phyloP scores from a whole-genome alignment of 768 basidiomycete species.

The Tricholoma sp. region DNA sequence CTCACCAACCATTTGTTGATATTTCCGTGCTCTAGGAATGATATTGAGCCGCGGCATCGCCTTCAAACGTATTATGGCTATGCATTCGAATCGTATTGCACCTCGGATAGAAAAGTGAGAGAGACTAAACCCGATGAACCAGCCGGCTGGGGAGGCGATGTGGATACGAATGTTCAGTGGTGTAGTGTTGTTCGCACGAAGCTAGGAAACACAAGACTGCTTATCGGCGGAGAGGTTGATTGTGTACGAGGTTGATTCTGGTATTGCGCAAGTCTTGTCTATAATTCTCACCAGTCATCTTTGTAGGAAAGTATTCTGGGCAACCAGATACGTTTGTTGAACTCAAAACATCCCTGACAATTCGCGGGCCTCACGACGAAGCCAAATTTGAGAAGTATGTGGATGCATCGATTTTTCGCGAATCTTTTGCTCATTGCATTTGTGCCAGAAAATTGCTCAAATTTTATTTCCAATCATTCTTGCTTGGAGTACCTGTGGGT shows the following conservation, averaged over 20 bases:
- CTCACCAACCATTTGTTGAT: neutral
- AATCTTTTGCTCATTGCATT: constrained; percentile 3
- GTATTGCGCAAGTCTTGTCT: constrained; percentile 2
- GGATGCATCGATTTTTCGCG: neutral
- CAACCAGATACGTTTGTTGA: constrained; percentile 72
- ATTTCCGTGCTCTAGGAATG: constrained; percentile 40
- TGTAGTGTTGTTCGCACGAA: constrained; percentile 87
- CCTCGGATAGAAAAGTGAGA: constrained; percentile 38
- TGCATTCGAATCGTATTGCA: constrained; percentile 87
- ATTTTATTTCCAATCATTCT: constrained; percentile 88
- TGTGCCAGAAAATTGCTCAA: constrained; percentile 75
- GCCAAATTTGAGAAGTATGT: constrained; percentile 74
- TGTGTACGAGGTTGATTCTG: constrained; percentile 66
- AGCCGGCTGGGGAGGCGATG: constrained; percentile 73
- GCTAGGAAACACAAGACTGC: constrained; percentile 60
- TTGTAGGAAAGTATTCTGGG: constrained; percentile 53
- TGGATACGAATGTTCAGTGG: constrained; percentile 89
- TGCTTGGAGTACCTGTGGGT: constrained; percentile 84
- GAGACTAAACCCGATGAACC: constrained; percentile 22
- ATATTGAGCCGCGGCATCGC: constrained; percentile 58
- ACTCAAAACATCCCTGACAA: constrained; percentile 78
- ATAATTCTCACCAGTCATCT: constrained; percentile 9
- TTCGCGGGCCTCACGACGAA: constrained; percentile 61
- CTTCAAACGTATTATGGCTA: constrained; percentile 79
- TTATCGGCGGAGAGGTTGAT: constrained; percentile 90